Percentiles rank a stretch among this genome's conserved stretches.
phyloP scores from a whole-genome alignment of 2,329 filamentous ascomycete species.

The Colletotrichum salicis region DNA sequence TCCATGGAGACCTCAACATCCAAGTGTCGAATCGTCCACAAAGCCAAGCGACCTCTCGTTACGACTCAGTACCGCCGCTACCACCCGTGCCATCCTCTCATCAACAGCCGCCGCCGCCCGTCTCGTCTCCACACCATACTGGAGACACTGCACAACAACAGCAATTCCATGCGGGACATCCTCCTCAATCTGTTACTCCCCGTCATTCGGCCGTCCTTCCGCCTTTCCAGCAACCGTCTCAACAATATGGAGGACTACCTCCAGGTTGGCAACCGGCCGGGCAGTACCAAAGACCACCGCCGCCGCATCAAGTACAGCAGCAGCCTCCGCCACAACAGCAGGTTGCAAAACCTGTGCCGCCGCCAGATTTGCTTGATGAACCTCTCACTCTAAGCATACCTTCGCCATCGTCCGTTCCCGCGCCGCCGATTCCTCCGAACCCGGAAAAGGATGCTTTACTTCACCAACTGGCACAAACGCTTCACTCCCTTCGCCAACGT shows the following conservation, averaged over 20 bases:
- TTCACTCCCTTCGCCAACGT: constrained; percentile 75
- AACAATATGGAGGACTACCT: constrained; percentile 17
- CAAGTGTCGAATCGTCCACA: constrained; percentile 28
- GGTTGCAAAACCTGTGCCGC: constrained; percentile 49
- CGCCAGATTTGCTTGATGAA: constrained; percentile 67
- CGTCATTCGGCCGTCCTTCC: constrained; percentile 39
- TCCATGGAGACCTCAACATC: constrained; percentile 35
- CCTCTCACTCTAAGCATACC: constrained; percentile 64
- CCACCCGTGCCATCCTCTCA: constrained; percentile 42
- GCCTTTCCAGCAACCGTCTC: constrained; percentile 34
- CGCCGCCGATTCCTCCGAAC: constrained; percentile 92
- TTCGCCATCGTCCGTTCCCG: constrained; percentile 62
- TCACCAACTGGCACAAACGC: constrained; percentile 75
- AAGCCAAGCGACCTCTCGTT: constrained; percentile 48
- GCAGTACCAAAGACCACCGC: constrained; percentile 37
- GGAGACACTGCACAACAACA: constrained; percentile 30
- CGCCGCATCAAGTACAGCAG: constrained; percentile 41
- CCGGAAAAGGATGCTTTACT: constrained; percentile 93
- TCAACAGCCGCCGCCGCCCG: neutral
- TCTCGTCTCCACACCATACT: constrained; percentile 21
- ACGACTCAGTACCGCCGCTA: constrained; percentile 60
- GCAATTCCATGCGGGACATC: constrained; percentile 18
- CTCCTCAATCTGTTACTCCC: constrained; percentile 34
- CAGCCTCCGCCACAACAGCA: constrained; percentile 43
- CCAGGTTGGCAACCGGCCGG: constrained; percentile 35